Base-by-base conservation (phyloP, 257 asterid genomes). In the Primulina eburnea region DNA sequence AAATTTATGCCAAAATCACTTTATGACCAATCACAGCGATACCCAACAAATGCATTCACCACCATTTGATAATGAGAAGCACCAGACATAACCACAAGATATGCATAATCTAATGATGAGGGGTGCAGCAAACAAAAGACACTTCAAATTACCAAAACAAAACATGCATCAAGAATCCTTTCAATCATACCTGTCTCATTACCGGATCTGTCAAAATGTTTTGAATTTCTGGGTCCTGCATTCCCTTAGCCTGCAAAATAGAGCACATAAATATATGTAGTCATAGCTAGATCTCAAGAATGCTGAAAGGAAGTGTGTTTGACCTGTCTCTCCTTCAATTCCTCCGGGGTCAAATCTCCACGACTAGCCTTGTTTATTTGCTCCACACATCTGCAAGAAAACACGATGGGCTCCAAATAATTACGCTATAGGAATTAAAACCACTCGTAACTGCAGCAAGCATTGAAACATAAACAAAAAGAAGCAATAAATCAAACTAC, bases 301-400 rank as follows among this genome's bases (percentile, higher is more conserved):
- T 1, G 64, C 11, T 32, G 70, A 7, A 12, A 12, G 2, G 8
- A 43, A 10, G 37, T 40, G 11, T 33, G 74, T 71, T 11, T 1
- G 30, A 92, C 98, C 97, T 93, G 97, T 90, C 97, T 86, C 81
- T 93, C 99, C 84, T 93, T 89, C 85, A 93, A 72, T 74, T 93
- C 99, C 55, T 93, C 97, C 0, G 99, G 96, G 66, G 74, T 90
- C 55, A 93, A 73, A 78, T 93, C 99, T 38, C 99, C 99, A 6
- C 97, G 97, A 73, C 89, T 75, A 43, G 91, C 96, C 85, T 89
- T 93, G 80, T 87, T 93, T 64, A 89, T 85, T 77, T 93, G 97
- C 71, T 82, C 87, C 0, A 90, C 86, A 61, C 99, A 90, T 70
- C 99, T 93, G 94, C 75, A 73, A 17, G 33, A 18, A 50, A 62